Base-by-base conservation (phyloP, 2,329 filamentous ascomycete species). In the Xylaria sp. region DNA sequence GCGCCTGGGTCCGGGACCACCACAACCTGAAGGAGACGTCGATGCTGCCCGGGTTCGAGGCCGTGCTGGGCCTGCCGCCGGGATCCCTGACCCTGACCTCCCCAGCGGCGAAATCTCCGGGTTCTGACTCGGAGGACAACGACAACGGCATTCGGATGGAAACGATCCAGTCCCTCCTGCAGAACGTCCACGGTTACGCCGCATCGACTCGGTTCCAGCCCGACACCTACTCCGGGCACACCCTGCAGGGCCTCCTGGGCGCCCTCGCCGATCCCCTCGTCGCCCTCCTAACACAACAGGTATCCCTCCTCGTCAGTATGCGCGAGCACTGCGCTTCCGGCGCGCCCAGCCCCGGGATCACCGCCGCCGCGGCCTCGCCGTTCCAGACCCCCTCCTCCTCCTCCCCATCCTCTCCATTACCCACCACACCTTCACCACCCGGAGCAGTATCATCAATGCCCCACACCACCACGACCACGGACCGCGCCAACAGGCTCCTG, bases 21-120 rank as follows among this genome's bases (percentile, higher is more conserved):
- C 71, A 73, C 39, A 52, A 51, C 4, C 52, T 63, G 1, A 68
- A 72, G 51, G 69, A 72, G 52, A 56, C 47, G 7, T 44, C 42
- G 17, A 63, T 72, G 50, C 66, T 74, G 29, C 70, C 71, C 4
- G 60, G 54, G 3, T 66, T 71, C 24, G 66, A 66, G 43, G 60
- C 56, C 9, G 58, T 43, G 6, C 54, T 70, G 7, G 58, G 51
- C 57, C 58, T 60, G 49, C 59, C 54, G 52, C 52, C 40, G 44
- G 56, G 57, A 39, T 39, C 63, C 49, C 50, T 63, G 62, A 42
- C 54, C 4, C 8, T 17, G 7, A 11, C 24, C 24, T 6, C 24
- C 5, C 9, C 24, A 5, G 24, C 29, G 29, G 11, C 29, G 39
- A 26, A 34, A 26, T 6, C n/a, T 7, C 18, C 3, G 17, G n/a